Conservation (phyloP, 352 stramenopile genomes). For the Thraustochytrium sp. region DNA sequence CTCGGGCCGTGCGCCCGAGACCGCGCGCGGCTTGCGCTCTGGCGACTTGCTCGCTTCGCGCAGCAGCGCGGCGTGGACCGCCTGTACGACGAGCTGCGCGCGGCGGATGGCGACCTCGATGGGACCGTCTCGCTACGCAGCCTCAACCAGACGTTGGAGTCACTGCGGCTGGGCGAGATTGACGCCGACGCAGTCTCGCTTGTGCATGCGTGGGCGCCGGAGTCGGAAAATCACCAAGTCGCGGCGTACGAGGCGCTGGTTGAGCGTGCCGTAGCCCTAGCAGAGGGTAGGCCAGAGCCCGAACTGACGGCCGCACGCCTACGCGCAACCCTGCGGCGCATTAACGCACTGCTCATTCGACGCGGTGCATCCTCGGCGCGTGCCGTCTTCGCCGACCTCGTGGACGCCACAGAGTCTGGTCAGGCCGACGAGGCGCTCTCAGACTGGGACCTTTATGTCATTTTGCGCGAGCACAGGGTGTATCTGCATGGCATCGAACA, state of each 20-base stretch:
- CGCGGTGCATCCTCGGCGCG: neutral
- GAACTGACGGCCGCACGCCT: neutral
- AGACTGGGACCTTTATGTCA: neutral
- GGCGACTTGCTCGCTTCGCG: neutral
- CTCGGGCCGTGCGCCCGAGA: neutral
- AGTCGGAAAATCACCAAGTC: neutral
- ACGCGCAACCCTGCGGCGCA: neutral
- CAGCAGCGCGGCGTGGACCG: neutral
- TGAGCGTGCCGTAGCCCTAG: neutral
- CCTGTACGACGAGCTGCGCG: constrained; percentile 17
- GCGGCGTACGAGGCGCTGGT: neutral
- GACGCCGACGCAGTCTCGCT: neutral
- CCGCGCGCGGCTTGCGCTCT: neutral
- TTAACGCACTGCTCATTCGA: neutral
- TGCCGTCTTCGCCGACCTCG: neutral
- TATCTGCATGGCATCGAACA: neutral
- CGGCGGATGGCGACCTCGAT: constrained; percentile 16
- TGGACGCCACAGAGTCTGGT: neutral
- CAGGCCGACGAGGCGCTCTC: neutral
- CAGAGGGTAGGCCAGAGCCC: neutral
- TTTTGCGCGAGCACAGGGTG: neutral
- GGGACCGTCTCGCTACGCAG: constrained; percentile 2
- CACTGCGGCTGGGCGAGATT: neutral
- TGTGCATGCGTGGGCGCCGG: neutral
- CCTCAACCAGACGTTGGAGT: neutral